Evolutionary conservation across 1,139 yeast species (phyloP).

Genomic region (Pneumocystis carinii): DNA sequence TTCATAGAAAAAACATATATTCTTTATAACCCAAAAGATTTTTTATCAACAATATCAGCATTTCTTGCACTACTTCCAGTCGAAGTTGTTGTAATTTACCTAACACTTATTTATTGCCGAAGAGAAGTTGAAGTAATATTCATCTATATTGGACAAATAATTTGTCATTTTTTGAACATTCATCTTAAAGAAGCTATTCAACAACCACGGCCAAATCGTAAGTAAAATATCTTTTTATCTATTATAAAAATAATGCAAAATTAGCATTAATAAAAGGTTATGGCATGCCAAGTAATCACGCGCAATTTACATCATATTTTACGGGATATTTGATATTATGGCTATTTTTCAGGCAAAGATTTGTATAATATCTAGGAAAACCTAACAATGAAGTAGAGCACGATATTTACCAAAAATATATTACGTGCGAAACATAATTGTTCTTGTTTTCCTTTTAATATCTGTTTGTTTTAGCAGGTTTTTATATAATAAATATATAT

Average conservation of each 20-base stretch:
- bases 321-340: constrained; percentile 48
- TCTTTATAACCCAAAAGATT: constrained; percentile 55
- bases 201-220: constrained; percentile 57
- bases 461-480: constrained; percentile 11
- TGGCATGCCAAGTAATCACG: constrained; percentile 97
- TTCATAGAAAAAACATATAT: constrained; percentile 44
- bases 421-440: not conserved
- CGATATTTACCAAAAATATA: not conserved
- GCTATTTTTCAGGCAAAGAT: constrained; percentile 26
- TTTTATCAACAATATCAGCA: constrained; percentile 47
- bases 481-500: constrained; percentile 17
- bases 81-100: constrained; percentile 58
- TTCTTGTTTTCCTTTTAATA: not conserved
- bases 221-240: constrained; percentile 9
- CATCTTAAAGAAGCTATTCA: constrained; percentile 46
- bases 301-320: constrained; percentile 87
- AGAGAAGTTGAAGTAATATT: constrained; percentile 77
- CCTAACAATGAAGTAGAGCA: not conserved
- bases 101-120: constrained; percentile 67
- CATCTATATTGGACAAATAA: constrained; percentile 73
- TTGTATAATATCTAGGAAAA: not conserved
- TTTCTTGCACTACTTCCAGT: constrained; percentile 74
- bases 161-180: constrained; percentile 59
- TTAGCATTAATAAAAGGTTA: constrained; percentile 35
- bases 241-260: not conserved